These are phyloP conservation scores for Prunus armeniaca DNA, from an alignment of 306 rosid species.

Conservation along the genomic window DNA sequence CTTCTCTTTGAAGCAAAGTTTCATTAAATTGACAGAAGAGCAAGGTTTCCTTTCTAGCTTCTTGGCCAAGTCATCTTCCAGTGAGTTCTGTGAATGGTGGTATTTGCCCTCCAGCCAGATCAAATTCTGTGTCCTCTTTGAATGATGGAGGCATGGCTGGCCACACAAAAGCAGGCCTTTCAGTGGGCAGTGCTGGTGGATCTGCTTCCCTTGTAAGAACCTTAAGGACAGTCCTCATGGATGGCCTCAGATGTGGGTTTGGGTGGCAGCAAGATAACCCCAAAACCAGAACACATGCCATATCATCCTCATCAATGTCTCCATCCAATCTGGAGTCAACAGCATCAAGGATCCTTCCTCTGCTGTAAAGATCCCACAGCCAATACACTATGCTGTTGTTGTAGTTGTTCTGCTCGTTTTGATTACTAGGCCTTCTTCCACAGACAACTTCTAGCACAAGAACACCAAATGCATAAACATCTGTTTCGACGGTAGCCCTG, in stretches of 20 bases:
- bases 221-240: constrained; percentile 52
- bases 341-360: constrained; percentile 31
- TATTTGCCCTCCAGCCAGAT: constrained; percentile 14
- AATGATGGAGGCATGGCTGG: constrained; percentile 59
- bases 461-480: constrained; percentile 73
- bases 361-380: constrained; percentile 62
- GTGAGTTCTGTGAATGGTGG: constrained; percentile 16
- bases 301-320: constrained; percentile 19
- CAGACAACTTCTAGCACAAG: constrained; percentile 59
- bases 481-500: constrained; percentile 71
- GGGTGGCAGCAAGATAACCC: constrained; percentile 89
- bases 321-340: constrained; percentile 42
- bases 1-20: no score
- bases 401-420: constrained; percentile 34
- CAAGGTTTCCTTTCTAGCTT: not conserved
- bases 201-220: constrained; percentile 56
- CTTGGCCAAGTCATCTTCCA: constrained; percentile 37
- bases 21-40: not conserved
- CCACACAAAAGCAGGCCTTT: constrained; percentile 70
- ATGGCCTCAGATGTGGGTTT: constrained; percentile 65
- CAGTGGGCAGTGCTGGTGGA: constrained; percentile 46
- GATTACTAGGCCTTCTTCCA: constrained; percentile 56
- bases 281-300: constrained; percentile 38
- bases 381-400: constrained; percentile 56
- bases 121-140: constrained; percentile 22